Evolutionary conservation across 163 green algal species (phyloP), one percentile per base, ranked within the genome.

Genomic region (Scenedesmus sp.): DNA sequence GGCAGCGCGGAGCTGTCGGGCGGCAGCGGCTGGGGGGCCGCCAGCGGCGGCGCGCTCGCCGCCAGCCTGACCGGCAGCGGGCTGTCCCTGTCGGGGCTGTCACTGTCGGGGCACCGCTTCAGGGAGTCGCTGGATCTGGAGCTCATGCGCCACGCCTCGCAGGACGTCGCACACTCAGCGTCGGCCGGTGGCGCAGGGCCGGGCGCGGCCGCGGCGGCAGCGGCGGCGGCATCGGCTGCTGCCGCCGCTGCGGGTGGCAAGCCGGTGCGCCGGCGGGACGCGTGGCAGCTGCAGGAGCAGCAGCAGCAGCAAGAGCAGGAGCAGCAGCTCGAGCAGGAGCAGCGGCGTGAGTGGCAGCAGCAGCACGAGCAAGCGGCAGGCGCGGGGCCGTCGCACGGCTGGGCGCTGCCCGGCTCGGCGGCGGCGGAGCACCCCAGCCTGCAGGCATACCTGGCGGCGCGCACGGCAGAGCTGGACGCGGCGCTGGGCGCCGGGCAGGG

Each of bases 401-500:
- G 22, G 72, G 66, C 69, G 11, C 29, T 56, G 22, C 57, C 56
- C 20, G 31, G 57, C 50, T 64, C 69, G 44, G 29, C 73, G 15
- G 39, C 76, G 65, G 14, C 42, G 4, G n/a, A 47, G 60, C 56
- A 28, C 17, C 3, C 18, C 36, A 31, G 48, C 34, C 64, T 76
- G 42, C 33, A 65, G 36, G 47, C 53, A 22, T 76, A 76, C 34
- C 33, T 76, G 5, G 51, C 67, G 31, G 44, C 57, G 14, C 75
- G 77, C 17, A 62, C 82, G 39, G 31, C 72, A 4, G 58, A 60
- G 31, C 69, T 94, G 33, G 58, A 71, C 4, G 36, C 76, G 45
- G 83, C 93, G 71, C 86, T 94, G 36, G 91, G 91, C 10, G 81
- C 88, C 6, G 89, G 89, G 0, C 87, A 94, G 80, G 89, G 89